A percentile compares a stretch with the other conserved stretches of the same genome.
These are phyloP conservation scores for Verbascum thapsus DNA, from an alignment of 257 asterid species.

Conservation along the genomic window DNA sequence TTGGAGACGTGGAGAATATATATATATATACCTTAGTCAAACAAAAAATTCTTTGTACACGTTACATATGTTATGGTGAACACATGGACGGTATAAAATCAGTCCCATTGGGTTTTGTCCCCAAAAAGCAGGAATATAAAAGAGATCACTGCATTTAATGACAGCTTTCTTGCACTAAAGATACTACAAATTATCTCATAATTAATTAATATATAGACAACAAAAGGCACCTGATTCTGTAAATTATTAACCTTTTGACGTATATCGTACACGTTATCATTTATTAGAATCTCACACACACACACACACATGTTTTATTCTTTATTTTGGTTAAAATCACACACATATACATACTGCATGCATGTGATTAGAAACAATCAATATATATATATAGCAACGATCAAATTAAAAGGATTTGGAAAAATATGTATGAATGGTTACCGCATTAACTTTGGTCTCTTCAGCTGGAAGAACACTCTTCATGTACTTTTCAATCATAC, in stretches of 20 bases:
- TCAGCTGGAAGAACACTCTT: conserved; percentile 44
- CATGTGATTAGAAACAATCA: no score
- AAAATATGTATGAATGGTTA: conserved; percentile 12
- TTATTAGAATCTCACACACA: no score
- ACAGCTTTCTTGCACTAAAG: conserved; percentile 27
- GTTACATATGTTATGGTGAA: no score
- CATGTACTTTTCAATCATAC: conserved; percentile 74
- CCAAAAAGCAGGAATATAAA: conserved; percentile 42
- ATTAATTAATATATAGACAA: no score
- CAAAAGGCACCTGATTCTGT: conserved; percentile 60
- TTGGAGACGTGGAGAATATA: no score
- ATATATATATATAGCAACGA: no score
- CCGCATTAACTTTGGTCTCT: conserved; percentile 34
- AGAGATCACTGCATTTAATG: background rate
- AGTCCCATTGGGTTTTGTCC: conserved; percentile 43
- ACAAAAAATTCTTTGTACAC: no score
- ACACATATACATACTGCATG: no score
- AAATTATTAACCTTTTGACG: no score
- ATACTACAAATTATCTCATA: conserved; percentile 1
- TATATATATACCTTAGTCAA: no score
- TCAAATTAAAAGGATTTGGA: no score
- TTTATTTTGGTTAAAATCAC: background rate
- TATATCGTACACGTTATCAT: no score
- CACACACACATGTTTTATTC: conserved; percentile 6
- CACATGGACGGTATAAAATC: background rate